Evolutionary conservation across 2,329 filamentous ascomycete genomes (phyloP), one percentile per base, ranked within the genome.

Genomic region (Fusarium tanahbumbuense): DNA sequence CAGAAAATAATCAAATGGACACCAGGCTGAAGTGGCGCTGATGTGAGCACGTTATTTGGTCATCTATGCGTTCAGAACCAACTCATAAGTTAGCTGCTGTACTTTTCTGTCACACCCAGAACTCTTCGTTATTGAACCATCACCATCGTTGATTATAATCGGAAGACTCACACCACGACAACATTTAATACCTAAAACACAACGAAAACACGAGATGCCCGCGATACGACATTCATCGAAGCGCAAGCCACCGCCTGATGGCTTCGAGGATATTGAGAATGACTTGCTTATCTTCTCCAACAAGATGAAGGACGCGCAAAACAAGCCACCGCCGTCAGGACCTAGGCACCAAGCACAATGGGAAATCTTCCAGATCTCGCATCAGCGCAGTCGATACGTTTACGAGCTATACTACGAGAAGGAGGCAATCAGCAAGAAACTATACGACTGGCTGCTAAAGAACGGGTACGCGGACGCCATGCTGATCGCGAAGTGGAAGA

Each of bases 401-500:
- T 99, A 98, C 84, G 96, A 98, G 78, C 86, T 99, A 49, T 98
- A 98, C 84, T 99, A 98, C 82, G 92, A 97, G 81, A 97, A 98
- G 83, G 93, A 98, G 82, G 95, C 95, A 54, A 98, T 99, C 79
- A 92, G 89, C 81, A 95, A 92, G 82, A 86, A 91, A 81, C 85
- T 99, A 22, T 99, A 99, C 81, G 96, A 98, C 74, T 99, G 93
- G 91, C 84, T 98, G 70, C 84, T 99, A 64, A 99, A 99, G 87
- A 98, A 99, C 78, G 91, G 91, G 52, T 98, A 99, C 79, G 96
- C 94, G 8, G 96, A 99, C 81, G 89, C 93, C 47, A 96, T 94
- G 84, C 84, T 99, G 77, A 98, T 99, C 78, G 96, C 96, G 16
- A 99, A 99, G 84, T 99, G 96, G 96, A 99, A 99, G 89, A 99